Evolutionary conservation across 2,329 filamentous ascomycete species (phyloP).

Genomic region (Sporothrix globosa): DNA sequence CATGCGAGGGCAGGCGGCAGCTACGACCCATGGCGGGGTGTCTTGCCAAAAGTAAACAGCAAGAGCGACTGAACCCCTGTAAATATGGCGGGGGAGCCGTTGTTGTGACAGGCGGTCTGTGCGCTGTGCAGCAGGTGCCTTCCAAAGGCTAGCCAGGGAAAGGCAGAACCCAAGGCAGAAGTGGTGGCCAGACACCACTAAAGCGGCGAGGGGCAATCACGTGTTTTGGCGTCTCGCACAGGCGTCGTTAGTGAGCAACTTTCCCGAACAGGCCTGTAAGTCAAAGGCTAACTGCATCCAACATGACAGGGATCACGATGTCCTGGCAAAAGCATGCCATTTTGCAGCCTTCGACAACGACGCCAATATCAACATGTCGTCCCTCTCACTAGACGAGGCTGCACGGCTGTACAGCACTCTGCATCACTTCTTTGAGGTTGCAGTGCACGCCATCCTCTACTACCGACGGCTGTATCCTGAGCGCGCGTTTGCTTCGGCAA

Average conservation of each 20-base stretch:
- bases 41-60: conserved; percentile 12
- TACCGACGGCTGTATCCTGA: conserved; percentile 78
- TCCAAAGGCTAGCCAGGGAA: background rate
- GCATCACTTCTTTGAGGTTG: conserved; percentile 76
- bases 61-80: conserved; percentile 6
- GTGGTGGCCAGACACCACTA: background rate
- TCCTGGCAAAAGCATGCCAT: too few relatives aligned
- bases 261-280: conserved; percentile 22
- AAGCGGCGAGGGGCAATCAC: conserved; percentile 29
- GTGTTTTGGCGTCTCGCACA: conserved; percentile 30
- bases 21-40: conserved; percentile 2
- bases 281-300: background rate
- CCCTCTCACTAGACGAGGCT: conserved; percentile 42
- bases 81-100: background rate
- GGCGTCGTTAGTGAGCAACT: background rate
- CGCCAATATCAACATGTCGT: background rate
- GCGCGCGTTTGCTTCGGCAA: conserved; percentile 74
- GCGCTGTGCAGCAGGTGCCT: conserved; percentile 20
- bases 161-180: background rate
- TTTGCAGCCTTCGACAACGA: background rate
- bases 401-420: conserved; percentile 69
- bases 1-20: conserved; percentile 22
- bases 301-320: background rate
- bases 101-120: conserved; percentile 29
- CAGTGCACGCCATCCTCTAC: conserved; percentile 84